Evolutionary conservation across 2,329 filamentous ascomycete genomes (phyloP), one percentile per base, ranked within the genome.

Genomic region (Ascochyta lentis): DNA sequence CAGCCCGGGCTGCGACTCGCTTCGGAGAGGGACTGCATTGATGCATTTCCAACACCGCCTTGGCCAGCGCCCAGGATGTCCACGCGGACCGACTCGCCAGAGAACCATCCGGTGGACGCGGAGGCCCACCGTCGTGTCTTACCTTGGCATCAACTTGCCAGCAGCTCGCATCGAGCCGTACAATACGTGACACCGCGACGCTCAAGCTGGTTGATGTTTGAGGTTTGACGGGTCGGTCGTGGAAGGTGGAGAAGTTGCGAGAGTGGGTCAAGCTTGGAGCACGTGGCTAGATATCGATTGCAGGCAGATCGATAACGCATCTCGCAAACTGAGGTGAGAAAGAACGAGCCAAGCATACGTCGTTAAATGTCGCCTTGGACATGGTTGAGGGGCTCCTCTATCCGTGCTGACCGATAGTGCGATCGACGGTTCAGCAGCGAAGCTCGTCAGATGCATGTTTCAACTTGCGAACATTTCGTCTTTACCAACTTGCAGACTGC

Each of bases 51-150:
- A 42, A 47, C 46, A 44, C 35, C 51, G 38, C 37, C 64, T 68
- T 67, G 64, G 63, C 64, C 42, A 44, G 47, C 53, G 49, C 51
- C 41, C 54, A 56, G 49, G 54, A 44, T 48, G 37, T 46, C 42
- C 54, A 45, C 31, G 43, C 65, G 64, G 64, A 56, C 63, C 61
- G 64, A 64, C 56, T 67, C 45, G 58, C 60, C 60, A 51, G 54
- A 49, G 34, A 49, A 56, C 22, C 47, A 35, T 43, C 48, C 49
- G 45, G 49, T 47, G 47, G 41, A 13, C 37, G 31, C 16, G 37
- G 27, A 34, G 31, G 47, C 33, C 42, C 42, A 35, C 42, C 24
- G 41, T 42, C 8, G 31, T 38, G 23, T 50, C 27, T 38, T 29
- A 22, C 31, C 53, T 56, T 56, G 47, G 53, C 53, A n/a, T 26